Conservation (phyloP, 192 early-diverging fungal genomes). For the Chytriomyces sp. region DNA sequence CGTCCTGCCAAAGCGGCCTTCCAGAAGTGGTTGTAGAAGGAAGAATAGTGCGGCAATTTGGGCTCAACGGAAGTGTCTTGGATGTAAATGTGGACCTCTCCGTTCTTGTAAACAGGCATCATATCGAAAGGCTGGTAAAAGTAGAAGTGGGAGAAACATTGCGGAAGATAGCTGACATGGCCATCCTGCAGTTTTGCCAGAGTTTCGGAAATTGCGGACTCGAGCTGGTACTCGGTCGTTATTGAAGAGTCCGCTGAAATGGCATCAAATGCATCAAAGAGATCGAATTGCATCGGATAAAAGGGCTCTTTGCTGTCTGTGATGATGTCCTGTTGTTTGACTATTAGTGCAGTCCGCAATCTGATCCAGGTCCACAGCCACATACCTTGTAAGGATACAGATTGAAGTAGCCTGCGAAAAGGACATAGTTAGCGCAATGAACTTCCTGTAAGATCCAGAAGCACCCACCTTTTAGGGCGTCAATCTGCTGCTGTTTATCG, state of each 20-base stretch:
- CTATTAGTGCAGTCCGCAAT: no score
- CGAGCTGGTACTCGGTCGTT: background rate
- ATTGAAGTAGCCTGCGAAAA: constrained; percentile 2
- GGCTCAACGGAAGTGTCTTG: background rate
- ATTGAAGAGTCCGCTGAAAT: background rate
- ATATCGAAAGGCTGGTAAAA: constrained; percentile 7
- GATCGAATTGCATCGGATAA: constrained; percentile 3
- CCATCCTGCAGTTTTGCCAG: constrained; percentile 7
- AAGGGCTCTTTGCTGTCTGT: background rate
- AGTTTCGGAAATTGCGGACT: background rate
- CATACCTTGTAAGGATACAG: background rate
- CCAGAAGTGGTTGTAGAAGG: background rate
- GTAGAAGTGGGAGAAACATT: background rate
- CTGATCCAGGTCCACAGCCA: no score
- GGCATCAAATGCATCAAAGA: constrained; percentile 7
- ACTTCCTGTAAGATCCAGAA: no score
- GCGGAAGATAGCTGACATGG: background rate
- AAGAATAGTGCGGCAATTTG: background rate
- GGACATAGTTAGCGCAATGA: no score
- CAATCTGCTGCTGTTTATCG: background rate
- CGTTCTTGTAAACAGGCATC: background rate
- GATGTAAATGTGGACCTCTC: background rate
- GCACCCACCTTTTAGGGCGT: background rate
- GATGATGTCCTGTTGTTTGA: constrained; percentile 11
- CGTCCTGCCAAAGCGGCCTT: background rate